Evolutionary conservation across 2,329 filamentous ascomycete species (phyloP).

Genomic region (Stemphylium vesicarium): DNA sequence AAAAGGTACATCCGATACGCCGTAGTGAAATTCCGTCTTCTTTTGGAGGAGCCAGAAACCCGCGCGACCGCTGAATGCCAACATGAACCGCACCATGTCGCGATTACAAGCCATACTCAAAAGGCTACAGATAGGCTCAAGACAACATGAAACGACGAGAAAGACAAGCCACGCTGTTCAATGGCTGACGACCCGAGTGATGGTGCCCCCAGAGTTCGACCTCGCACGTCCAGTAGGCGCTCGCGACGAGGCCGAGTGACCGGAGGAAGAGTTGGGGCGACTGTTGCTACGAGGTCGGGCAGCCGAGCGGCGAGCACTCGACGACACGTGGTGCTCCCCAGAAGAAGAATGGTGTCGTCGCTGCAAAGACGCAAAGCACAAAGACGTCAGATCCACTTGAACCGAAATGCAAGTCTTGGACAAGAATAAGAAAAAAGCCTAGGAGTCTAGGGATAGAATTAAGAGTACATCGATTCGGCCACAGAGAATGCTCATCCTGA

Average conservation of each 20-base stretch:
- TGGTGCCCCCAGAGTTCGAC: conserved; percentile 39
- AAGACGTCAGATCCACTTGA: conserved; percentile 50
- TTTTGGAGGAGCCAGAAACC: conserved; percentile 28
- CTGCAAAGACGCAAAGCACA: conserved; percentile 48
- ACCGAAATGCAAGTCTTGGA: conserved; percentile 44
- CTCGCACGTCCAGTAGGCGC: conserved; percentile 36
- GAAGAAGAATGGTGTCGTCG: conserved; percentile 47
- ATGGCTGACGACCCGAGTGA: conserved; percentile 32
- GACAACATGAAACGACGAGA: conserved; percentile 5
- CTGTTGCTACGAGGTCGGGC: conserved; percentile 50
- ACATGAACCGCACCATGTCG: conserved; percentile 19
- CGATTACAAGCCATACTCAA: conserved; percentile 20
- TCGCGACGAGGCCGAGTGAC: conserved; percentile 33
- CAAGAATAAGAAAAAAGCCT: conserved; percentile 39
- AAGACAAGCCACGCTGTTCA: neutral
- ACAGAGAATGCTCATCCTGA: conserved; percentile 47
- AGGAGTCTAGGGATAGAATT: conserved; percentile 50
- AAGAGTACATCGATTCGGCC: conserved; percentile 51
- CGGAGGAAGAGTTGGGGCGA: conserved; percentile 47
- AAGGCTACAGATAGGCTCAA: conserved; percentile 15
- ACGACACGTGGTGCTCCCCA: conserved; percentile 42
- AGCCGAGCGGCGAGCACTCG: conserved; percentile 41
- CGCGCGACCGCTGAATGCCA: conserved; percentile 23
- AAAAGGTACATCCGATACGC: conserved; percentile 19
- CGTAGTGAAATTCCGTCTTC: conserved; percentile 28